Percentiles rank a stretch among this genome's conserved stretches.
Evolutionary conservation across 345 rosid species (phyloP).

Genomic region (Atalantia buxifolia): DNA sequence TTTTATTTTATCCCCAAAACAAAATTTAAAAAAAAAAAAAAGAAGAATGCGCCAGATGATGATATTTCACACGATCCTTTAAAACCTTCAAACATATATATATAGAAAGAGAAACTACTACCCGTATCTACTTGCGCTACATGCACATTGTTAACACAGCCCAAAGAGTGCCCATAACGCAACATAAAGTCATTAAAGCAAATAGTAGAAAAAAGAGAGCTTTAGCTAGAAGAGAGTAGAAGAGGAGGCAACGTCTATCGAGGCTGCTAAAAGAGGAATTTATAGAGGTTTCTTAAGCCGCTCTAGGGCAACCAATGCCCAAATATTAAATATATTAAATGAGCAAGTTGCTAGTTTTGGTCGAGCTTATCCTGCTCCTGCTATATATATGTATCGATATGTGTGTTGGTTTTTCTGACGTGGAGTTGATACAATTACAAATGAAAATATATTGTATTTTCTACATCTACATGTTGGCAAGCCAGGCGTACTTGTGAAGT

Average conservation of each 20-base stretch:
- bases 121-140: background rate
- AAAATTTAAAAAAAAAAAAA: too few species aligned
- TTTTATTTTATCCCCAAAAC: too few species aligned
- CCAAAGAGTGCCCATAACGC: background rate
- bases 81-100: background rate
- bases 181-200: background rate
- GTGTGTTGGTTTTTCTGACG: too few species aligned
- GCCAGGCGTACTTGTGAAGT: too few species aligned
- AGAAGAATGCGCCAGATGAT: background rate
- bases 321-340: conserved; percentile 3
- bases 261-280: too few species aligned
- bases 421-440: too few species aligned
- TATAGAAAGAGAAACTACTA: background rate
- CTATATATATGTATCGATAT: background rate
- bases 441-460: too few species aligned
- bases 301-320: conserved; percentile 10
- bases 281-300: too few species aligned
- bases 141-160: background rate
- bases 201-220: background rate
- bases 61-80: background rate
- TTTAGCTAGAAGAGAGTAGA: background rate
- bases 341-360: background rate
- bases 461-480: too few species aligned
- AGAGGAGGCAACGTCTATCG: background rate
- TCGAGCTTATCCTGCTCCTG: background rate